A percentile compares a stretch with the other conserved stretches of the same genome.
Evolutionary conservation across 768 basidiomycete genomes (phyloP).

Genomic region (Panaeolus papilionaceus): DNA sequence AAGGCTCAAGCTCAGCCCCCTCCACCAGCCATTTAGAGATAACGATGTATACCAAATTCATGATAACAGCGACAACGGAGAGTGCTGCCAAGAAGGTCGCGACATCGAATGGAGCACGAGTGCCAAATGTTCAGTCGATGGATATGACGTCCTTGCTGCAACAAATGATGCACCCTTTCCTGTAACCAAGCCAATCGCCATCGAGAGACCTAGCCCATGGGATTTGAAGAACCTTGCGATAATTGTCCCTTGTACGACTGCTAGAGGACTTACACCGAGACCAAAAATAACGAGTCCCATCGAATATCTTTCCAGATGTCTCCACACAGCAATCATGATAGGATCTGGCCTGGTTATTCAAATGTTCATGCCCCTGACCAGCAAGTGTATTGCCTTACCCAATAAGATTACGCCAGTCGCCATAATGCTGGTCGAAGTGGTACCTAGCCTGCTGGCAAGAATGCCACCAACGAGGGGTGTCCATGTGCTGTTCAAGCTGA

Average conservation of each 20-base stretch:
- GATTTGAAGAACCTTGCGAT: slow-evolving; percentile 83
- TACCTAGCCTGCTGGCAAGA: slow-evolving; percentile 72
- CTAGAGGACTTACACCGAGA: slow-evolving; percentile 78
- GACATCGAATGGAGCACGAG: slow-evolving; percentile 77
- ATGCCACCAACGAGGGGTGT: slow-evolving; percentile 83
- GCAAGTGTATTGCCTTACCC: slow-evolving; percentile 39
- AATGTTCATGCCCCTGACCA: neutral
- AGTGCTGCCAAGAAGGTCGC: slow-evolving; percentile 67
- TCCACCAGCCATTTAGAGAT: slow-evolving; percentile 69
- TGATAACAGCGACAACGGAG: slow-evolving; percentile 66
- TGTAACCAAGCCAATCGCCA: slow-evolving; percentile 84
- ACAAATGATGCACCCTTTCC: slow-evolving; percentile 83
- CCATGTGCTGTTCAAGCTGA: slow-evolving; percentile 73
- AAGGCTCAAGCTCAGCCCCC: slow-evolving; percentile 62
- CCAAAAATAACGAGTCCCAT: slow-evolving; percentile 80
- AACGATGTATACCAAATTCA: slow-evolving; percentile 72
- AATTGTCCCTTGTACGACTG: slow-evolving; percentile 86
- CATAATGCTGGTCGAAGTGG: slow-evolving; percentile 71
- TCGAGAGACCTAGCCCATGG: slow-evolving; percentile 75
- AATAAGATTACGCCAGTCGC: slow-evolving; percentile 77
- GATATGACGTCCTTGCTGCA: slow-evolving; percentile 77
- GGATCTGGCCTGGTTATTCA: slow-evolving; percentile 56
- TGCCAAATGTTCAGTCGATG: slow-evolving; percentile 69
- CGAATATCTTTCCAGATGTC: slow-evolving; percentile 65
- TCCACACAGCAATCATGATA: slow-evolving; percentile 62